Conservation (phyloP, 169 alveolate species). For the Theileria luwenshuni region DNA sequence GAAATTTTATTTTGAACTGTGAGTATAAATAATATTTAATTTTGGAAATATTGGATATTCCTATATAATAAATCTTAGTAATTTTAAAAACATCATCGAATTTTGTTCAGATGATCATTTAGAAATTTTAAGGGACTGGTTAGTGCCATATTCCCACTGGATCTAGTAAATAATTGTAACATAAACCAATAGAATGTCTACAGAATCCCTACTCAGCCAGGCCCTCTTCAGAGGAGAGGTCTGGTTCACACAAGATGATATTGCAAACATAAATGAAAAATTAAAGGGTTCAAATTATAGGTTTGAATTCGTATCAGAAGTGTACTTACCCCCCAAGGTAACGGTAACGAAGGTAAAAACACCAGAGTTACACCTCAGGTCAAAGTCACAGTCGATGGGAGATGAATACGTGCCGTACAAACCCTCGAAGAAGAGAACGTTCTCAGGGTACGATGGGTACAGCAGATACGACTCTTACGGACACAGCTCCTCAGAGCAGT, state of each 20-base stretch:
- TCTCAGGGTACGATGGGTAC: background rate
- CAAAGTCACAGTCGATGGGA: conserved; percentile 4
- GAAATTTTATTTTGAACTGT: no score
- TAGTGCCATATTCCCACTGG: background rate
- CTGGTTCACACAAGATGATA: conserved; percentile 36
- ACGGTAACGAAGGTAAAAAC: conserved; percentile 28
- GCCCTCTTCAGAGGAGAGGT: conserved; percentile 45
- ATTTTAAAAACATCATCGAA: conserved; percentile 1
- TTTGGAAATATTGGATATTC: no score
- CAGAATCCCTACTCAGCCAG: background rate
- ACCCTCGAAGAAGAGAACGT: conserved; percentile 1
- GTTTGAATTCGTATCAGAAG: conserved; percentile 22
- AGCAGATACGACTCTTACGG: conserved; percentile 7
- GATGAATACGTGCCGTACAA: conserved; percentile 13
- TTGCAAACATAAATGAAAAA: conserved; percentile 23
- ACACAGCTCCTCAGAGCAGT: conserved; percentile 27
- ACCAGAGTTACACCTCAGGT: conserved; percentile 14
- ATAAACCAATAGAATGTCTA: background rate
- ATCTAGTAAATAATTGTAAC: background rate
- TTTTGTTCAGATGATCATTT: background rate
- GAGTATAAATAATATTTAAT: no score
- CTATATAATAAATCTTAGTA: no score
- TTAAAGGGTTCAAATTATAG: conserved; percentile 28
- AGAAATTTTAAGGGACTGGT: background rate
- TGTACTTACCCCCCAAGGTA: conserved; percentile 3